phyloP scores from a whole-genome alignment of 2,329 filamentous ascomycete genomes.

The Verticillium tricorpus region DNA sequence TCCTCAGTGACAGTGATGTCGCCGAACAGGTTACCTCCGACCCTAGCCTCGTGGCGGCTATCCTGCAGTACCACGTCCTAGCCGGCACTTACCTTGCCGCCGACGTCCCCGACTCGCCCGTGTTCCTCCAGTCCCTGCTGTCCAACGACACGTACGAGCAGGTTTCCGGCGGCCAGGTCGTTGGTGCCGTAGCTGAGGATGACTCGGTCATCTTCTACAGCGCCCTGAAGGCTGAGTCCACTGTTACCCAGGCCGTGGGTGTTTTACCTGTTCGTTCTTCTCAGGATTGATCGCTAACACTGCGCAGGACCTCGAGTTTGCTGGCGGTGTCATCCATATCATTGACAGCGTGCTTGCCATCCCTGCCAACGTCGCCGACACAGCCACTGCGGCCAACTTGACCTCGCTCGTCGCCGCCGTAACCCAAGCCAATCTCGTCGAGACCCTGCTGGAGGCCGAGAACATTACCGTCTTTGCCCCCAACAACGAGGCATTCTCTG shows the following conservation, averaged over 20 bases:
- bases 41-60: slow-evolving; percentile 22
- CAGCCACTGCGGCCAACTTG: slow-evolving; percentile 35
- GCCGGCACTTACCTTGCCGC: slow-evolving; percentile 40
- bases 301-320: slow-evolving; percentile 40
- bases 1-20: slow-evolving; percentile 19
- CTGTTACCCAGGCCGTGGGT: slow-evolving; percentile 31
- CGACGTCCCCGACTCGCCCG: slow-evolving; percentile 15
- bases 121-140: slow-evolving; percentile 38
- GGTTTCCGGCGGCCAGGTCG: slow-evolving; percentile 55
- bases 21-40: slow-evolving; percentile 12
- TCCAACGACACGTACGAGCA: slow-evolving; percentile 48
- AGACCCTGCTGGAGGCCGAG: slow-evolving; percentile 20
- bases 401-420: slow-evolving; percentile 43
- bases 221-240: slow-evolving; percentile 43
- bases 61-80: slow-evolving; percentile 53
- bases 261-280: no score
- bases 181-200: slow-evolving; percentile 37
- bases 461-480: slow-evolving; percentile 61
- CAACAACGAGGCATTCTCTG: slow-evolving; percentile 52
- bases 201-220: slow-evolving; percentile 40
- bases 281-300: background rate
- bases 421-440: slow-evolving; percentile 33
- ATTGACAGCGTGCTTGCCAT: slow-evolving; percentile 43
- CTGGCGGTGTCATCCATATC: slow-evolving; percentile 49
- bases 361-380: slow-evolving; percentile 36